A percentile compares a stretch with the other conserved stretches of the same genome.
These are phyloP conservation scores for Phyllosticta citribraziliensis DNA, from an alignment of 2,329 filamentous ascomycete genomes.

Conservation along the genomic window DNA sequence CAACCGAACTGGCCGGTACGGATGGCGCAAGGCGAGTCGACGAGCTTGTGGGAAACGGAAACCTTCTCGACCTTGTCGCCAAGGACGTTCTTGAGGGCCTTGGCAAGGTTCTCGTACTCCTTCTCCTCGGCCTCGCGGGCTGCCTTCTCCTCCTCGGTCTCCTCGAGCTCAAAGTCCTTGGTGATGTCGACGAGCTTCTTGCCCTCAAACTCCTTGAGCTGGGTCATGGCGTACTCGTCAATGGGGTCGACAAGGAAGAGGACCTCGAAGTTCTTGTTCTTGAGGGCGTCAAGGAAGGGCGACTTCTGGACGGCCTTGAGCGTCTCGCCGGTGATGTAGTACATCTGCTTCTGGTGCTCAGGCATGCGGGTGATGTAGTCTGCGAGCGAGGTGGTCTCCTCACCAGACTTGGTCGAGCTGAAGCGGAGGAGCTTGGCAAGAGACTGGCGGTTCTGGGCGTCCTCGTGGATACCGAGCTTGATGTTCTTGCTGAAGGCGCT, in stretches of 20 bases:
- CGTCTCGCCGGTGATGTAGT: conserved; percentile 99
- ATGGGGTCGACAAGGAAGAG: conserved; percentile 99
- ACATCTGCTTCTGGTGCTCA: conserved; percentile 99
- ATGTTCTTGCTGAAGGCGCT: conserved; percentile 99
- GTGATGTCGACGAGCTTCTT: conserved; percentile 99
- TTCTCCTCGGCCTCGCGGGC: conserved; percentile 93
- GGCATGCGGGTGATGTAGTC: conserved; percentile 99
- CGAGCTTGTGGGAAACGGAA: conserved; percentile 95
- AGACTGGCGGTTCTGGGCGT: conserved; percentile 85
- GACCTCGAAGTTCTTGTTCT: conserved; percentile 99
- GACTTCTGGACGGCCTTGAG: conserved; percentile 97
- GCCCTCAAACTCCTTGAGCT: conserved; percentile 99
- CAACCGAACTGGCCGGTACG: conserved; percentile 99
- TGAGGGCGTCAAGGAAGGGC: conserved; percentile 96
- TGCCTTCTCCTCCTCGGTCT: conserved; percentile 99
- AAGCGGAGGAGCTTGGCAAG: conserved; percentile 98
- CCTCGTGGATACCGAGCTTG: conserved; percentile 99
- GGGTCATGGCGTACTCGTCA: conserved; percentile 98
- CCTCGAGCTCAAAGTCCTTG: conserved; percentile 99
- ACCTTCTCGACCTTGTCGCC: conserved; percentile 99
- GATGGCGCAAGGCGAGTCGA: conserved; percentile 91
- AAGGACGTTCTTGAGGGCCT: conserved; percentile 97
- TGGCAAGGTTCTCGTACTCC: conserved; percentile 89
- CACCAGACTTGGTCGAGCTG: conserved; percentile 97
- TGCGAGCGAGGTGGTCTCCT: conserved; percentile 84